These are phyloP conservation scores for Trichosanthes cucumerina DNA, from an alignment of 306 rosid species.

Conservation along the genomic window DNA sequence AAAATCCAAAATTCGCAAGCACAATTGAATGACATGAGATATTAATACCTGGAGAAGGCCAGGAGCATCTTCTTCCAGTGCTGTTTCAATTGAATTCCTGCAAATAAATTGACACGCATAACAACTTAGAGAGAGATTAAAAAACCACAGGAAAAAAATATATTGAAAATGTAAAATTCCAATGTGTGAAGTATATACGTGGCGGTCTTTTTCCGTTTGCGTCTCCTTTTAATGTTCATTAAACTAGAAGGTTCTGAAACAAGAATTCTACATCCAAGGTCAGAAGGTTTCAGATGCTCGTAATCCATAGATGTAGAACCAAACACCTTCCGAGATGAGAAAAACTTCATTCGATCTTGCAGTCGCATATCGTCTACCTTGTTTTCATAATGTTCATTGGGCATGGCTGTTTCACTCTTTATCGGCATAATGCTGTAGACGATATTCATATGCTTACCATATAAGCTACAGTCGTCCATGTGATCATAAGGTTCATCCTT, in stretches of 20 bases:
- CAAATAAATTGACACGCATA: constrained; percentile 15
- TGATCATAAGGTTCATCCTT: constrained; percentile 57
- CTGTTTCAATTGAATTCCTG: constrained; percentile 78
- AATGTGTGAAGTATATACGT: constrained; percentile 36
- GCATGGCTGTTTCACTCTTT: constrained; percentile 39
- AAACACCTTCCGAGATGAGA: constrained; percentile 25
- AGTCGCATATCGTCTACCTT: constrained; percentile 44
- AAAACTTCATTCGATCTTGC: constrained; percentile 44
- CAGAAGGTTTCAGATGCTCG: constrained; percentile 29
- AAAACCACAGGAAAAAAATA: neutral
- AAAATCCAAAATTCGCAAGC: constrained; percentile 17
- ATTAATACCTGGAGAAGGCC: constrained; percentile 76
- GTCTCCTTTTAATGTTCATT: constrained; percentile 21
- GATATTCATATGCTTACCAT: constrained; percentile 18
- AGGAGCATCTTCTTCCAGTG: constrained; percentile 93
- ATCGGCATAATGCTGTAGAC: constrained; percentile 20
- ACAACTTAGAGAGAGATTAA: constrained; percentile 9
- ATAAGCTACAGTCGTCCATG: constrained; percentile 21
- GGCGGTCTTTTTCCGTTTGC: constrained; percentile 68
- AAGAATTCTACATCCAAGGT: constrained; percentile 13
- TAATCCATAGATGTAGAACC: constrained; percentile 13
- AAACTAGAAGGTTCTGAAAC: constrained; percentile 32
- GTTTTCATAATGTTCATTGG: constrained; percentile 24
- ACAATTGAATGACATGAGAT: constrained; percentile 19
- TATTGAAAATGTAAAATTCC: neutral